Conservation (phyloP, 305 asterid genomes). For the Ilex paraguariensis region DNA sequence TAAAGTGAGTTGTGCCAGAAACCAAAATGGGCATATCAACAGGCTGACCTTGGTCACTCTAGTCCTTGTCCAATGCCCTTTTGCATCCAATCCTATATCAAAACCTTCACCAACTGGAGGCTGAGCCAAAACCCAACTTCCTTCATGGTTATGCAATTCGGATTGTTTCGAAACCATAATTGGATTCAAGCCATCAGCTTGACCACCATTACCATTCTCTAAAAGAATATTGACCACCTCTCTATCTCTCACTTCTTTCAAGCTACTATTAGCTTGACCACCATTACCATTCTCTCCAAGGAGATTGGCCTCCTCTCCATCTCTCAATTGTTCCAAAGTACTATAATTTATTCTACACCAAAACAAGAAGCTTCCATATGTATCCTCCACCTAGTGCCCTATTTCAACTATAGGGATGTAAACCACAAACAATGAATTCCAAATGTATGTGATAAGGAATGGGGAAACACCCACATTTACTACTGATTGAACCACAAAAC, state of each 20-base stretch:
- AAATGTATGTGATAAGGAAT: constrained; percentile 74
- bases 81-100: constrained; percentile 47
- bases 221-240: constrained; percentile 60
- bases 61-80: constrained; percentile 82
- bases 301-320: constrained; percentile 53
- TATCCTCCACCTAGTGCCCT: constrained; percentile 62
- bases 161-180: constrained; percentile 18
- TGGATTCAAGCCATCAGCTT: constrained; percentile 17
- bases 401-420: constrained; percentile 81
- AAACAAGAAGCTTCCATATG: constrained; percentile 46
- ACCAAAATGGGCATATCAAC: constrained; percentile 87
- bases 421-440: constrained; percentile 78
- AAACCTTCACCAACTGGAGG: constrained; percentile 13
- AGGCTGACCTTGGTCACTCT: constrained; percentile 85
- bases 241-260: constrained; percentile 31
- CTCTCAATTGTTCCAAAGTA: constrained; percentile 29
- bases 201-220: constrained; percentile 18
- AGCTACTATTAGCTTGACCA: constrained; percentile 17
- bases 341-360: constrained; percentile 36
- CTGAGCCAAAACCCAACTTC: constrained; percentile 11
- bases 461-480: constrained; percentile 91
- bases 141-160: constrained; percentile 9
- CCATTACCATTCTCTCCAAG: constrained; percentile 33
- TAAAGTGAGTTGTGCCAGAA: constrained; percentile 90
- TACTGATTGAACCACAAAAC: constrained; percentile 87